These are phyloP conservation scores for Vaccinium corymbosum DNA, from an alignment of 148 eudicot genomes.

Conservation along the genomic window DNA sequence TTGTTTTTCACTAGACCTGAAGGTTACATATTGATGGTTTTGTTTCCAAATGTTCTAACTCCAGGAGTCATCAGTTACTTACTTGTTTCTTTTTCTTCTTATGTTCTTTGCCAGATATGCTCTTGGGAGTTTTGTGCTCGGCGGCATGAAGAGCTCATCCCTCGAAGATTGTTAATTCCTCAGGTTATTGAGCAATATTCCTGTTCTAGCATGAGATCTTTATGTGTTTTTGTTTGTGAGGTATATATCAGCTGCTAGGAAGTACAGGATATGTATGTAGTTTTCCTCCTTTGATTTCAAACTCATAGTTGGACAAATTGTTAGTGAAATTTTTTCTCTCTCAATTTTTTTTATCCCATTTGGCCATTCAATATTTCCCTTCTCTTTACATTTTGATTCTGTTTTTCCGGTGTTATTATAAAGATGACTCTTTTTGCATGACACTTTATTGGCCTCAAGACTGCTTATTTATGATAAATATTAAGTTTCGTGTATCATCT, in stretches of 20 bases:
- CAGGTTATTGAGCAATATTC: conserved; percentile 48
- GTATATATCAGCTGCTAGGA: neutral
- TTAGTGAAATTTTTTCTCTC: neutral
- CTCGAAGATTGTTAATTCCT: conserved; percentile 79
- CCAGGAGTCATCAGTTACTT: conserved; percentile 1
- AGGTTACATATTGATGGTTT: conserved; percentile 42
- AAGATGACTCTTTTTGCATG: neutral
- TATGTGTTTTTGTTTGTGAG: neutral
- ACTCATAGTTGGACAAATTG: neutral
- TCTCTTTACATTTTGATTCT: neutral
- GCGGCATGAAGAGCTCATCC: conserved; percentile 92
- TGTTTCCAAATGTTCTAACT: conserved; percentile 10
- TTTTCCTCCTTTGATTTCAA: neutral
- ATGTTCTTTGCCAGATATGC: conserved; percentile 51
- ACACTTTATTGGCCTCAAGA: neutral
- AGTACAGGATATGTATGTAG: neutral
- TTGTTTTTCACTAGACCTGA: conserved; percentile 82
- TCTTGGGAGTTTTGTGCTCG: conserved; percentile 99
- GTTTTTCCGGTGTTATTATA: neutral
- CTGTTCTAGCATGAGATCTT: neutral
- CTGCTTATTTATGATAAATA: neutral
- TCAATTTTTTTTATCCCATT: neutral
- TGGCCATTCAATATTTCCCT: neutral
- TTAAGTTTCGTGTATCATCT: neutral
- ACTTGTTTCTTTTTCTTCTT: conserved; percentile 8